phyloP scores from a whole-genome alignment of 106 monocot species.

The Ottelia alismoides region DNA sequence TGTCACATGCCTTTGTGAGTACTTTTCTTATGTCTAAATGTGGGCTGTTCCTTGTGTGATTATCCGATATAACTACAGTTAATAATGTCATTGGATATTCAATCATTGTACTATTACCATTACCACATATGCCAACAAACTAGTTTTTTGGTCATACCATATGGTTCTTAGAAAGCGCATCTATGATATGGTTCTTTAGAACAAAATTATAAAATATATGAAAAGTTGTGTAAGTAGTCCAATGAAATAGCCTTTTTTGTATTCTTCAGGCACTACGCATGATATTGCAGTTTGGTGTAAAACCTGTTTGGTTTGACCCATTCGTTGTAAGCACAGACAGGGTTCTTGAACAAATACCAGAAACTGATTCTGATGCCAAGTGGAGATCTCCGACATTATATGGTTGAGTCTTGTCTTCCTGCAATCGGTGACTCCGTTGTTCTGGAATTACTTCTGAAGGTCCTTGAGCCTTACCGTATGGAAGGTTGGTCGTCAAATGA shows the following conservation, averaged over 20 bases:
- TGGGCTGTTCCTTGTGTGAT: no score
- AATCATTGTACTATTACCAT: no score
- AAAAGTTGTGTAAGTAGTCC: no score
- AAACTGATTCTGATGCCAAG: conserved; percentile 22
- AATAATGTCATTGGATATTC: no score
- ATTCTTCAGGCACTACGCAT: conserved; percentile 67
- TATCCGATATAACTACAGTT: no score
- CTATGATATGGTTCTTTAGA: no score
- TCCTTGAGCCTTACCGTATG: conserved; percentile 78
- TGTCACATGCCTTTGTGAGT: conserved; percentile 75
- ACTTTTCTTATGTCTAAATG: no score
- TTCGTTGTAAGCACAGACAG: conserved; percentile 14
- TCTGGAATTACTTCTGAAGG: conserved; percentile 89
- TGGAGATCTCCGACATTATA: conserved; percentile 83
- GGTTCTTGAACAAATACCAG: conserved; percentile 21
- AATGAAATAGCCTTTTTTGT: conserved; percentile 4
- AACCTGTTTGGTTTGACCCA: conserved; percentile 73
- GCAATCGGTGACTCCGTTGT: conserved; percentile 82
- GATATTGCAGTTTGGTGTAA: conserved; percentile 91
- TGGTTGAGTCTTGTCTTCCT: conserved; percentile 70
- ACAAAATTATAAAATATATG: no score
- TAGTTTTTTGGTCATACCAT: no score
- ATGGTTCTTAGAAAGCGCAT: no score
- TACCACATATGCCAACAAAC: no score
- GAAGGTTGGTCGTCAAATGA: conserved; percentile 70